Evolutionary conservation across 2,329 filamentous ascomycete genomes (phyloP).

Genomic region (Sporothrix inflata): DNA sequence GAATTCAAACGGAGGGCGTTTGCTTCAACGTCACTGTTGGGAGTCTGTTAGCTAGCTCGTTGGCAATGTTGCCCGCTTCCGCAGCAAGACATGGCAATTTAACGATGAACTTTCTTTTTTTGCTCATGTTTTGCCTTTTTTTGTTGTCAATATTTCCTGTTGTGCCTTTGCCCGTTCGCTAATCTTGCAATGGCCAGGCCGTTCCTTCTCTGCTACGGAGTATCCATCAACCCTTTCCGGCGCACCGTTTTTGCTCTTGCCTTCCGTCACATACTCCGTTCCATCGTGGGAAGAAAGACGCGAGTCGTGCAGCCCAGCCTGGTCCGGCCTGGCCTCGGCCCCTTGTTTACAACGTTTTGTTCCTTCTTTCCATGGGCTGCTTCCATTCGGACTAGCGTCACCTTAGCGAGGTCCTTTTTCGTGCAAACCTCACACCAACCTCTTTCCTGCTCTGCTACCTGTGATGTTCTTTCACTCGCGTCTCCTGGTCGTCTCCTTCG

Average conservation of each 20-base stretch:
- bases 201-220: not conserved
- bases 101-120: not conserved
- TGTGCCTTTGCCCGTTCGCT: not conserved
- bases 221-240: not conserved
- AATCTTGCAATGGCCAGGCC: not conserved
- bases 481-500: not conserved
- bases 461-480: not conserved
- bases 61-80: not conserved
- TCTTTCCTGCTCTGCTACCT: not conserved
- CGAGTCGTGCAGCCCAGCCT: slow-evolving; percentile 11
- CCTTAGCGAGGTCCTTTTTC: slow-evolving; percentile 9
- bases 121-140: not conserved
- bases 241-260: not conserved
- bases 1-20: not conserved
- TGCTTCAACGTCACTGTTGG: not conserved
- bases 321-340: not conserved
- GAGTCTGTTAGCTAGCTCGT: too few species aligned
- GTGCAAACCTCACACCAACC: slow-evolving; percentile 4
- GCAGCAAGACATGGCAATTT: slow-evolving; percentile 15
- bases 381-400: slow-evolving; percentile 11
- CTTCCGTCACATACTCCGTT: not conserved
- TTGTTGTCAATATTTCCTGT: not conserved
- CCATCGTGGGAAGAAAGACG: not conserved
- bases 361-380: not conserved
- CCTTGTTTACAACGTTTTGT: not conserved